A percentile compares a stretch with the other conserved stretches of the same genome.
These are phyloP conservation scores for Phylloporus scabripes DNA, from an alignment of 768 basidiomycete genomes.

Conservation along the genomic window DNA sequence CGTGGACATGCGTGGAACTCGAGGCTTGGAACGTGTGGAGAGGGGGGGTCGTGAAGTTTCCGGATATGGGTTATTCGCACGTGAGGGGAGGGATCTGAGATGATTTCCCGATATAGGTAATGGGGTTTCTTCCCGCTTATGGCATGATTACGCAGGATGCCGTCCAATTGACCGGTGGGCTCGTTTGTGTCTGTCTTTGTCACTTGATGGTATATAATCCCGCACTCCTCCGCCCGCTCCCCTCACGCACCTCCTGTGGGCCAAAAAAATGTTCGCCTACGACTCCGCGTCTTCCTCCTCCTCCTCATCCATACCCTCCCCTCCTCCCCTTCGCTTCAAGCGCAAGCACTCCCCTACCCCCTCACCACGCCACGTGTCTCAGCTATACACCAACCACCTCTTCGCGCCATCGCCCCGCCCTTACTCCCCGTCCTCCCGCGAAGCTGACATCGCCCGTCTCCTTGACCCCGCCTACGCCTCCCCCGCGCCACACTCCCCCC, in stretches of 20 bases:
- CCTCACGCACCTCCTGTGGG: not conserved
- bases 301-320: slow-evolving; percentile 14
- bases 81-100: slow-evolving; percentile 31
- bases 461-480: slow-evolving; percentile 59
- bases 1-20: slow-evolving; percentile 22
- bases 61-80: slow-evolving; percentile 17
- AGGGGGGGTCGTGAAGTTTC: slow-evolving; percentile 4
- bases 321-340: slow-evolving; percentile 19
- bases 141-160: slow-evolving; percentile 27
- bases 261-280: slow-evolving; percentile 11
- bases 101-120: slow-evolving; percentile 14
- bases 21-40: slow-evolving; percentile 30
- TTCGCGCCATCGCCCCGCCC: slow-evolving; percentile 16
- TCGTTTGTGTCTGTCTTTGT: slow-evolving; percentile 26
- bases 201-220: slow-evolving; percentile 27
- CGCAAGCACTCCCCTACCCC: slow-evolving; percentile 27
- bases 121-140: slow-evolving; percentile 16
- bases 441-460: slow-evolving; percentile 53
- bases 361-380: slow-evolving; percentile 18
- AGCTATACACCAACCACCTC: slow-evolving; percentile 4
- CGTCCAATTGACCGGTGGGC: slow-evolving; percentile 19
- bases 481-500: slow-evolving; percentile 25
- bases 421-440: slow-evolving; percentile 35
- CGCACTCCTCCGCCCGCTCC: slow-evolving; percentile 16
- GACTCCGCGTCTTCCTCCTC: slow-evolving; percentile 19